These are phyloP conservation scores for Physcomitrellopsis africana DNA, from an alignment of 225 moss, liverwort and hornwort genomes.

Conservation along the genomic window DNA sequence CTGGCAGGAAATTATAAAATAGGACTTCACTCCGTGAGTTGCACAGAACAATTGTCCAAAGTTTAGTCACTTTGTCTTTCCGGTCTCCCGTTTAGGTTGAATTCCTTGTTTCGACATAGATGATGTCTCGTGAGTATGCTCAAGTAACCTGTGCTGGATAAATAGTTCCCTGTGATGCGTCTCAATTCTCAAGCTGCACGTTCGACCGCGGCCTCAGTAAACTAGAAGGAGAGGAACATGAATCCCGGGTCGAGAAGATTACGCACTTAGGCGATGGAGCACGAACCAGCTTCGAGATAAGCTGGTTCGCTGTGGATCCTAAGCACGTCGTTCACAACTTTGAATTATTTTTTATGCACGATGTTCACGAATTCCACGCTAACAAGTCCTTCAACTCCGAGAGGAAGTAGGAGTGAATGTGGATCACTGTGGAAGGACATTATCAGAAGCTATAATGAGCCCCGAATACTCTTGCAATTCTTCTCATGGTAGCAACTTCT, in stretches of 20 bases:
- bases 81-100: not conserved
- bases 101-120: not conserved
- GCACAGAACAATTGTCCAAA: not conserved
- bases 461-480: conserved; percentile 4
- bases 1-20: not conserved
- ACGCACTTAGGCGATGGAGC: not conserved
- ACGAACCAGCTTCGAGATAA: not conserved
- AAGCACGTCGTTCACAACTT: not conserved
- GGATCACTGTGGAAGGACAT: not conserved
- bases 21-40: not conserved
- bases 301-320: conserved; percentile 1
- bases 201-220: not conserved
- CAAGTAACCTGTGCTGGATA: not conserved
- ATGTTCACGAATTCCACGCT: not conserved
- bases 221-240: not conserved
- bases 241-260: not conserved
- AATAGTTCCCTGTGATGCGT: not conserved
- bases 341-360: not conserved
- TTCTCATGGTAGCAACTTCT: conserved; percentile 13
- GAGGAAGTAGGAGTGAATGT: not conserved
- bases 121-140: not conserved
- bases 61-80: not conserved
- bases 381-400: not conserved
- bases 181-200: conserved; percentile 5
- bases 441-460: not conserved